Percentiles rank a stretch among this genome's conserved stretches.
Conservation (phyloP, 176 grass and related monocot species). For the Phoenix roebelenii region DNA sequence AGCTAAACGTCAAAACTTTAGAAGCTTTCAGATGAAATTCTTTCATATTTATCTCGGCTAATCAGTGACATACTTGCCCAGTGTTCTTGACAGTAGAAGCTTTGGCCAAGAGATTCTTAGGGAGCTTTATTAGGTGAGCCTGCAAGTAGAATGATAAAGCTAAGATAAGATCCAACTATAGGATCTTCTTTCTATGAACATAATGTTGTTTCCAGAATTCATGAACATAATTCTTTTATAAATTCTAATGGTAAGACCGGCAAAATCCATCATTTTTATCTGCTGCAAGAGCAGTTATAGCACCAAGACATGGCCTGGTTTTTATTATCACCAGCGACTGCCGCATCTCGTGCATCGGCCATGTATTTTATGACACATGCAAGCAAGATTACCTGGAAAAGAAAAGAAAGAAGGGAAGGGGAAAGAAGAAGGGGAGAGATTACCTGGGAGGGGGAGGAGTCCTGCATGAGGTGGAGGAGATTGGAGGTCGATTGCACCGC, state of each 20-base stretch:
- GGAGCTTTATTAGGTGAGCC: conserved; percentile 58
- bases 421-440: neutral
- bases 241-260: too few species aligned
- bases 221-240: too few species aligned
- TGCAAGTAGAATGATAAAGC: conserved; percentile 11
- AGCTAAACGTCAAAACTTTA: neutral
- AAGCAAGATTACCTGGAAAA: neutral
- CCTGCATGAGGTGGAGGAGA: conserved; percentile 84
- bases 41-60: neutral
- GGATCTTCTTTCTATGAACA: too few species aligned
- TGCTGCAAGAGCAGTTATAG: too few species aligned
- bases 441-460: conserved; percentile 83
- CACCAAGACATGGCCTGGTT: too few species aligned
- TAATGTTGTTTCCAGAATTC: too few species aligned
- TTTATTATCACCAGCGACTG: too few species aligned
- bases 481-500: conserved; percentile 90
- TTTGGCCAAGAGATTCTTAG: conserved; percentile 79
- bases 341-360: too few species aligned
- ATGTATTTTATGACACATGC: too few species aligned
- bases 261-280: too few species aligned
- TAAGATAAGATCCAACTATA: too few species aligned
- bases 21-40: neutral
- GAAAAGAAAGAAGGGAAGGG: neutral
- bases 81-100: conserved; percentile 62
- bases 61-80: conserved; percentile 40